Conservation (phyloP, 305 asterid species). For the Rubia peregrina region DNA sequence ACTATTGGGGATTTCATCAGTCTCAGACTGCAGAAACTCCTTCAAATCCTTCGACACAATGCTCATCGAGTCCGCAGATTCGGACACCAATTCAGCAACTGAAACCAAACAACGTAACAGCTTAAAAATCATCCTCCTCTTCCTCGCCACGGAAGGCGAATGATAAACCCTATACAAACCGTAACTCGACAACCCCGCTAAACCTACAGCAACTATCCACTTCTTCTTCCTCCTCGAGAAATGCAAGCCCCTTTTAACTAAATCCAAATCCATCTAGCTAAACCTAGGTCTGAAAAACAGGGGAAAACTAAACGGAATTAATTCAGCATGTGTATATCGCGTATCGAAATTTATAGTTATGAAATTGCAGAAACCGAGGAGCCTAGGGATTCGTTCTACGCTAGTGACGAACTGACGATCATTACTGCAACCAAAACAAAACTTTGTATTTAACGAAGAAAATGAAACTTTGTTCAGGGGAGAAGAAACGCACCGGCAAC, state of each 20-base stretch:
- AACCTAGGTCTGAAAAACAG: neutral
- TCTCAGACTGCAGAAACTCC: constrained; percentile 68
- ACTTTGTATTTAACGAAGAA: neutral
- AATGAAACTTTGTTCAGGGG: neutral
- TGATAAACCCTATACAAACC: constrained; percentile 60
- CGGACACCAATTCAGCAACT: constrained; percentile 64
- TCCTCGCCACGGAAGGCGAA: constrained; percentile 59
- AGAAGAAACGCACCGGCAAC: constrained; percentile 31
- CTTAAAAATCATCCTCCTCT: constrained; percentile 44
- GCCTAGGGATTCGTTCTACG: constrained; percentile 29
- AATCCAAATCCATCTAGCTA: constrained; percentile 44
- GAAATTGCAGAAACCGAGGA: constrained; percentile 30
- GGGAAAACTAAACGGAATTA: neutral
- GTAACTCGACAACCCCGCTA: constrained; percentile 65
- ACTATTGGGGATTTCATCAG: constrained; percentile 79
- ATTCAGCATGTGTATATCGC: neutral
- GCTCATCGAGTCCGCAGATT: constrained; percentile 61
- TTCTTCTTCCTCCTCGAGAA: constrained; percentile 51
- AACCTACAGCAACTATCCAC: constrained; percentile 60
- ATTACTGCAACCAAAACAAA: neutral
- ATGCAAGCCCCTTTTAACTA: constrained; percentile 48
- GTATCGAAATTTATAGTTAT: constrained; percentile 3
- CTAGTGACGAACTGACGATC: neutral
- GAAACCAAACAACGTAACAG: constrained; percentile 56
- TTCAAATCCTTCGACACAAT: constrained; percentile 73